A percentile compares a stretch with the other conserved stretches of the same genome.
Evolutionary conservation across 2,329 filamentous ascomycete genomes (phyloP).

Genomic region (Leptodontidium sp.): DNA sequence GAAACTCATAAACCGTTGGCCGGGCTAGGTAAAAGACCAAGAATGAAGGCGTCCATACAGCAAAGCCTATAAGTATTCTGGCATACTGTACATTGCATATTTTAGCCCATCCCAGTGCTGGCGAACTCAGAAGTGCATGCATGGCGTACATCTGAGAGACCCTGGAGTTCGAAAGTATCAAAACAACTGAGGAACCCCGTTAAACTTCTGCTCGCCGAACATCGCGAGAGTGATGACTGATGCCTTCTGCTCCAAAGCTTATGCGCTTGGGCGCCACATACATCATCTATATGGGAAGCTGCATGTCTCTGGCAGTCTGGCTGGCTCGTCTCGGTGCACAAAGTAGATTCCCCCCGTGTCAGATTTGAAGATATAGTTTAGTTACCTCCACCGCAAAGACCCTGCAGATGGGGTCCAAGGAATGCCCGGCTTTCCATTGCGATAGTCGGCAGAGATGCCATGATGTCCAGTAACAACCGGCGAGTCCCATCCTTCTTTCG

Average conservation of each 20-base stretch:
- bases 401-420: conserved; percentile 6
- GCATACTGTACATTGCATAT: neutral
- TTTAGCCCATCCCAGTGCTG: neutral
- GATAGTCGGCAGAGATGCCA: conserved; percentile 1
- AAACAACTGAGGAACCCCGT: too few relatives aligned
- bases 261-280: neutral
- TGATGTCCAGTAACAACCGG: neutral
- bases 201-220: neutral
- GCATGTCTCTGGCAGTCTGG: neutral
- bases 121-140: neutral
- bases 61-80: neutral
- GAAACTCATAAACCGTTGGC: neutral
- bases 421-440: neutral
- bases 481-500: neutral
- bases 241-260: neutral
- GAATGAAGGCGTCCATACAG: neutral
- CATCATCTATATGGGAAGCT: conserved; percentile 5
- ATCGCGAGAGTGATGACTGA: neutral
- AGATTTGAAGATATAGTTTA: neutral
- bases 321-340: neutral
- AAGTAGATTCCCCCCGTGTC: neutral
- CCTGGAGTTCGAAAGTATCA: too few relatives aligned
- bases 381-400: neutral
- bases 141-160: neutral
- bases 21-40: neutral